Base-by-base conservation (phyloP, 768 basidiomycete species). In the Cantharellus cinnabarinus region DNA sequence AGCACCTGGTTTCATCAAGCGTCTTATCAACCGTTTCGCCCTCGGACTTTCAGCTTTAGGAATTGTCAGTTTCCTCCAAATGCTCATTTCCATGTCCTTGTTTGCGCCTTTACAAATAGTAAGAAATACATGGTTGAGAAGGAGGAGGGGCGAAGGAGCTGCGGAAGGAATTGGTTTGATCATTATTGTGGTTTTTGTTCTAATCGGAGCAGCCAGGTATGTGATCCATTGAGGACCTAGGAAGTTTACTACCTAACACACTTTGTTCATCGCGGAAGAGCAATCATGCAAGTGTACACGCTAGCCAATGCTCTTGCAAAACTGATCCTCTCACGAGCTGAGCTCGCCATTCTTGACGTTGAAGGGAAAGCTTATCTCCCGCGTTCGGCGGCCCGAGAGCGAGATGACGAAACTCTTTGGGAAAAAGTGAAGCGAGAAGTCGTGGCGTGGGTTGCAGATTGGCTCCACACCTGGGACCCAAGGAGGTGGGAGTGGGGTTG, bases 21-120 rank as follows among this genome's bases (percentile, higher is more conserved):
- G 44, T 29, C 10, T 29, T 10, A 62, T 83, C 57, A 78, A 77
- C 48, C 79, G 85, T n/a, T 82, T 89, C 67, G 63, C 89, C 7
- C 67, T 89, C 35, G 87, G 87, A 34, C 71, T 89, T 10, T 85
- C 87, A 38, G 74, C 88, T 59, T 76, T 89, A 7, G 85, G 86
- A 5, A 84, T 83, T 44, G 79, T 79, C 20, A 87, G 83, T 14
- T 68, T 89, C 50, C 76, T 86, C 15, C 83, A 85, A 58, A 77
- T 85, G 77, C 68, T 89, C 29, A 48, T 64, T 5, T 78, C 83
- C 2, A 67, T 80, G 4, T 82, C 80, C 34, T 68, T 82, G 59
- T 72, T 85, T 52, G 79, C 76, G 0, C 84, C 85, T 10, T 67
- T 87, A 44, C 82, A 85, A 56, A 75, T 64, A 86, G 50, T 29